These are phyloP conservation scores for Pseudodiploospora longispora DNA, from an alignment of 2,329 filamentous ascomycete genomes.

Conservation along the genomic window DNA sequence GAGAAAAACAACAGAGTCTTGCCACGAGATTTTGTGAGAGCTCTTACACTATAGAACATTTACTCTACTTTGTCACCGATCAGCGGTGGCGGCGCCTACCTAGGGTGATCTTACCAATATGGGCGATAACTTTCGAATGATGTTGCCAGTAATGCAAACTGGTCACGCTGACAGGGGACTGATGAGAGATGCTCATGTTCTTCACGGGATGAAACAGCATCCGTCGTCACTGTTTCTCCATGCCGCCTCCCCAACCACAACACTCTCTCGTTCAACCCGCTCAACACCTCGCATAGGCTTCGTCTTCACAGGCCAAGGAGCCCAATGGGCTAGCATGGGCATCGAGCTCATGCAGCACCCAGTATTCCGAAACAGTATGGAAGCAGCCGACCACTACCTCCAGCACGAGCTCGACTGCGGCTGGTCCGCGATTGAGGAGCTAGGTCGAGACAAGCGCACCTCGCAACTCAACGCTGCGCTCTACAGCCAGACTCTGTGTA, in stretches of 20 bases:
- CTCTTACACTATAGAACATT: no score
- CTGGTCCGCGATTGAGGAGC: constrained; percentile 6
- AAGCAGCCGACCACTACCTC: background rate
- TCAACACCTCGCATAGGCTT: constrained; percentile 1
- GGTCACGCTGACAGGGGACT: background rate
- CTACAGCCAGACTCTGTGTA: constrained; percentile 22
- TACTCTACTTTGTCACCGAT: no score
- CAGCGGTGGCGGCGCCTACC: no score
- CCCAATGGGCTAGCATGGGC: constrained; percentile 16
- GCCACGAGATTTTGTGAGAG: no score
- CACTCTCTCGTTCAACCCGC: no score
- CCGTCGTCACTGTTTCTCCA: no score
- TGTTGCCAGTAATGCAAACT: background rate
- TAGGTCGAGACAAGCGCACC: background rate
- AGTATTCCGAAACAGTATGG: background rate
- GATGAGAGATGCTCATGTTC: background rate
- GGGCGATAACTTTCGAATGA: no score
- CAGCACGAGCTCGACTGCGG: background rate
- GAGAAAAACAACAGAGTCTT: no score
- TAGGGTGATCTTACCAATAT: no score
- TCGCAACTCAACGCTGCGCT: constrained; percentile 22
- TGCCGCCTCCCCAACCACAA: no score
- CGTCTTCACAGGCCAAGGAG: constrained; percentile 19
- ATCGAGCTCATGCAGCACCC: constrained; percentile 12
- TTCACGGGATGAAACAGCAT: no score